Evolutionary conservation across 176 grass and related monocot species (phyloP).

Genomic region (Triticum urartu): DNA sequence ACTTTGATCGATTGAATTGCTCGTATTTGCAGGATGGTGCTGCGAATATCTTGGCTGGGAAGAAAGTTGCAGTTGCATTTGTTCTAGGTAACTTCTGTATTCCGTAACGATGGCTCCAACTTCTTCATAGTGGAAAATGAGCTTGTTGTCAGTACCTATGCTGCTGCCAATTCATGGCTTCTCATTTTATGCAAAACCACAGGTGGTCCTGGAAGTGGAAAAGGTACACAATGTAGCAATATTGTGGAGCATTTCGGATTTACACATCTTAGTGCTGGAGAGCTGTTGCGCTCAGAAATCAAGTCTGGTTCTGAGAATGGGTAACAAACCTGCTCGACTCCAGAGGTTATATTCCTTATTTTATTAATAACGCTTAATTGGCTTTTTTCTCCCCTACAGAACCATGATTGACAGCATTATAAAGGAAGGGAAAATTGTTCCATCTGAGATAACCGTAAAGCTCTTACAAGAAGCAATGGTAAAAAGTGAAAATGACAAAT

Average conservation of each 20-base stretch:
- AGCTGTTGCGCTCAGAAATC: conserved; percentile 53
- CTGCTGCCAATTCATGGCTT: neutral
- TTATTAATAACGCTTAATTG: neutral
- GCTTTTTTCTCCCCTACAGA: conserved; percentile 26
- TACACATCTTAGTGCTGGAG: conserved; percentile 57
- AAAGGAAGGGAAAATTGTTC: conserved; percentile 71
- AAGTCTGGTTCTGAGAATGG: conserved; percentile 68
- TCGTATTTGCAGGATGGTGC: conserved; percentile 35
- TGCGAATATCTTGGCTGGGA: conserved; percentile 43
- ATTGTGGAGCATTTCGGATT: conserved; percentile 61
- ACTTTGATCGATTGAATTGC: neutral
- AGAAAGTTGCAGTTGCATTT: conserved; percentile 45
- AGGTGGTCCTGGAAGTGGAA: conserved; percentile 65
- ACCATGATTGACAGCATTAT: conserved; percentile 69
- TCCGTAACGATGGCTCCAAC: neutral
- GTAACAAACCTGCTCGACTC: conserved; percentile 13
- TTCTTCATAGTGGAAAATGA: neutral
- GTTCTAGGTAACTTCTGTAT: conserved; percentile 50
- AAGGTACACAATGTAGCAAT: conserved; percentile 57
- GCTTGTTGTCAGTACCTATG: neutral
- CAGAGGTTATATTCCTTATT: neutral
- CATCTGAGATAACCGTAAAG: conserved; percentile 62
- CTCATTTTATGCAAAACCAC: conserved; percentile 19
- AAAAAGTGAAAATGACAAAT: conserved; percentile 59
- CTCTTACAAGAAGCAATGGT: conserved; percentile 58